Base-by-base conservation (phyloP, 1,284 basidiomycete species). In the Mycena citricolor region DNA sequence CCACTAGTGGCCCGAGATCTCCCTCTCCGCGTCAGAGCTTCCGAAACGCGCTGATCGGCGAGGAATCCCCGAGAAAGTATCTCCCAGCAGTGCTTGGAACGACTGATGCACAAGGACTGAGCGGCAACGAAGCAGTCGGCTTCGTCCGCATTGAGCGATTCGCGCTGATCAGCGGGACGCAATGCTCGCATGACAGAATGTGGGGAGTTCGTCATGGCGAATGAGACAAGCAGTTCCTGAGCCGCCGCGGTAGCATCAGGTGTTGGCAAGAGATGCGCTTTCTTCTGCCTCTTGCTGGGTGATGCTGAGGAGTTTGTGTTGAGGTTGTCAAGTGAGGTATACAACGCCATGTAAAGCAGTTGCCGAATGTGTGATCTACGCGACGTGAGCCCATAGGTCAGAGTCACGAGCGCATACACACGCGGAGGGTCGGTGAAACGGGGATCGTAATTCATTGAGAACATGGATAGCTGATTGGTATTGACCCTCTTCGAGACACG, bases 401-500 rank as follows among this genome's bases (percentile, higher is more conserved):
- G 36, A 20, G 16, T 24, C 17, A 21, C 29, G 35, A 28, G 33
- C 20, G 43, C 52, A 11, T 44, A 42, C 81, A 59, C 58, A 83
- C 83, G 65, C 55, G 3, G 74, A 69, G 8, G 82, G 83, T 39
- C 60, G 76, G 60, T 70, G 71, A 17, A 68, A 63, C n/a, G 71
- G 57, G 4, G 75, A 75, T 39, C 80, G 76, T 5, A 86, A 61
- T 44, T 81, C 77, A 47, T 78, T 76, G 0, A 88, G 69, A 14
- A 76, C 61, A 8, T 69, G 63, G 20, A 86, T 79, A 2, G 79
- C 85, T 7, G 75, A 68, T 50, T 83, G 76, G 51, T 83, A 86
- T 50, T 86, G 82, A 14, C 79, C 78, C 58, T 88, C 85, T 53
- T 88, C 85, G 28, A 88, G 77, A 48, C 78, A 81, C 33, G 70